Conservation (phyloP, 805 yeast genomes). For the Kodamaea kaohsiungensis region DNA sequence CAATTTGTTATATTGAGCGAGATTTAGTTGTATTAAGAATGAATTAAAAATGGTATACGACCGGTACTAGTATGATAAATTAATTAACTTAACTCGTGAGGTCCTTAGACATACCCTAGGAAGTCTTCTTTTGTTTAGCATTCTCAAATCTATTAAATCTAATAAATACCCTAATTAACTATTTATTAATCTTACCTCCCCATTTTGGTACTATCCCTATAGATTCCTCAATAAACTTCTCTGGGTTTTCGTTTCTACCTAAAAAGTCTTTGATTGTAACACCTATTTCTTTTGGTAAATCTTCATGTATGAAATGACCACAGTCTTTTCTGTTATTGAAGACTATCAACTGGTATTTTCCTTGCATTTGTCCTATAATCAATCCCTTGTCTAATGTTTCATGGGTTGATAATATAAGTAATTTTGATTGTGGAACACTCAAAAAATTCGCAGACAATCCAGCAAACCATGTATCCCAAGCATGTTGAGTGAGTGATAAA, state of each 20-base stretch:
- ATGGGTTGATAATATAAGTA: constrained; percentile 83
- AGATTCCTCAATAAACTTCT: constrained; percentile 30
- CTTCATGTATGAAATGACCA: constrained; percentile 97
- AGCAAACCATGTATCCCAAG: constrained; percentile 83
- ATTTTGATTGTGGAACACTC: constrained; percentile 49
- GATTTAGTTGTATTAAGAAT: too few relatives aligned
- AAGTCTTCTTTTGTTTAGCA: too few relatives aligned
- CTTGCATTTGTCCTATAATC: constrained; percentile 98
- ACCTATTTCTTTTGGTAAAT: constrained; percentile 70
- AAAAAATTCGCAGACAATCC: constrained; percentile 59
- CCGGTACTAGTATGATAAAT: too few relatives aligned
- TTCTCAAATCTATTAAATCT: neutral
- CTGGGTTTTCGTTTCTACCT: constrained; percentile 44
- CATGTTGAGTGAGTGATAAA: constrained; percentile 57
- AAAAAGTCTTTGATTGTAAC: constrained; percentile 51
- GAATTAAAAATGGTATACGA: too few relatives aligned
- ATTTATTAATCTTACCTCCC: constrained; percentile 23
- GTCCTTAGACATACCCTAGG: too few relatives aligned
- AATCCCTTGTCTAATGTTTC: constrained; percentile 83
- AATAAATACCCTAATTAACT: neutral
- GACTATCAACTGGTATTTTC: constrained; percentile 86
- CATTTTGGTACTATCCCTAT: constrained; percentile 36
- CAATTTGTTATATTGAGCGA: too few relatives aligned
- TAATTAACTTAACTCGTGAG: too few relatives aligned
- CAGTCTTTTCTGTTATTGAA: constrained; percentile 53